Percentiles rank a stretch among this genome's conserved stretches.
Conservation (phyloP, 768 basidiomycete genomes). For the Thelephora ganbajun region DNA sequence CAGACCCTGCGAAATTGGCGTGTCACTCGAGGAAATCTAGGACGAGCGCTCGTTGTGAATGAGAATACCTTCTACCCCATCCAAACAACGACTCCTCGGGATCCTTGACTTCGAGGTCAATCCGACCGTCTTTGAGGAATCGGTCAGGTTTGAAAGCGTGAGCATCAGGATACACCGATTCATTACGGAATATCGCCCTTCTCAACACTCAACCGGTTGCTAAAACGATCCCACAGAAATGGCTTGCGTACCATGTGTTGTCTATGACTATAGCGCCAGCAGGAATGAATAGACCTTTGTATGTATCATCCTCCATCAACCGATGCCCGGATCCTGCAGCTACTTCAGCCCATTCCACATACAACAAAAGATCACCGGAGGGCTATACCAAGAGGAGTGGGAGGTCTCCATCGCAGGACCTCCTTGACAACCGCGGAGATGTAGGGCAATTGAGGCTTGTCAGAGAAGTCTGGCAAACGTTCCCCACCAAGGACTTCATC, state of each 20-base stretch:
- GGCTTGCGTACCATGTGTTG: conserved; percentile 13
- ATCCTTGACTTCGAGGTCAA: conserved; percentile 1
- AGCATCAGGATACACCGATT: conserved; percentile 1
- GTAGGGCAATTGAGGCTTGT: conserved; percentile 12
- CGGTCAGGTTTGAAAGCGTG: conserved; percentile 4
- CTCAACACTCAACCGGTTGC: background rate
- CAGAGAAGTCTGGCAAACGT: conserved; percentile 9
- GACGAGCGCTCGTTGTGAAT: background rate
- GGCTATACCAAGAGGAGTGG: conserved; percentile 8
- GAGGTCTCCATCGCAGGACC: conserved; percentile 11
- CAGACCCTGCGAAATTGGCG: conserved; percentile 5
- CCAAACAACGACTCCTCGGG: conserved; percentile 4
- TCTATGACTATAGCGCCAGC: conserved; percentile 40
- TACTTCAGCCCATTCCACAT: background rate
- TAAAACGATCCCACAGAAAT: background rate
- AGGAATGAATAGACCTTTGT: conserved; percentile 42
- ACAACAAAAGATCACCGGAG: background rate
- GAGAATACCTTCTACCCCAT: conserved; percentile 5
- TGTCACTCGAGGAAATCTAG: background rate
- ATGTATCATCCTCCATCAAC: conserved; percentile 51
- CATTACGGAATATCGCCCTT: conserved; percentile 4
- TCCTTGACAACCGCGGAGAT: conserved; percentile 13
- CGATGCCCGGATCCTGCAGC: conserved; percentile 45
- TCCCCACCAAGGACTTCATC: conserved; percentile 10
- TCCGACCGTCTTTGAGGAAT: conserved; percentile 3